Percentiles rank a stretch among this genome's conserved stretches.
Conservation (phyloP, 108 stramenopile species). For the Skeletonema tropicum region DNA sequence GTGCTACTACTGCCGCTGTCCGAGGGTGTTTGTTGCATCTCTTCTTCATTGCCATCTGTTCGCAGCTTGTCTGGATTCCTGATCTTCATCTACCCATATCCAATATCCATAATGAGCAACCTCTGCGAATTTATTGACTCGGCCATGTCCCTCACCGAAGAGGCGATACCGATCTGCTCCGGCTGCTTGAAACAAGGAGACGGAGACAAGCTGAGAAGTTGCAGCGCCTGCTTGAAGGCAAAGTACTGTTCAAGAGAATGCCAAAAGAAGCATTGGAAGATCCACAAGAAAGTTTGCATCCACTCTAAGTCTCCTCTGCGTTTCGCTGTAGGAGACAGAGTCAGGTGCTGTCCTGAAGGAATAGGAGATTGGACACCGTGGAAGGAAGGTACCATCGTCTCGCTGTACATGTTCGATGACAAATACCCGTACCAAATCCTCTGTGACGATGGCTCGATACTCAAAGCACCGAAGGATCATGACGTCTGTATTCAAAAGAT, state of each 20-base stretch:
- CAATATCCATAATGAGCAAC: too few relatives aligned
- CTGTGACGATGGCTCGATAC: background rate
- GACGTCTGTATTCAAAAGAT: background rate
- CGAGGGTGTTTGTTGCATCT: too few relatives aligned
- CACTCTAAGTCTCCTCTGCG: background rate
- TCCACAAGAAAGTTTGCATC: background rate
- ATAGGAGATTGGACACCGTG: background rate
- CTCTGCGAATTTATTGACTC: too few relatives aligned
- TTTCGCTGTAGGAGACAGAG: background rate
- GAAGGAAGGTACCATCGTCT: background rate
- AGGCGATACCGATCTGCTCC: background rate
- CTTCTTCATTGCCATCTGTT: too few relatives aligned
- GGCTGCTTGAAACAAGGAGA: background rate
- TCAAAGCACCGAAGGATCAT: background rate
- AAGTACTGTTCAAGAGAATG: constrained; percentile 1
- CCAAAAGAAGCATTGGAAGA: background rate
- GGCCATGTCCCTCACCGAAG: background rate
- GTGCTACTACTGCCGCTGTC: too few relatives aligned
- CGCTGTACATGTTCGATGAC: too few relatives aligned
- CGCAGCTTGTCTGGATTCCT: too few relatives aligned
- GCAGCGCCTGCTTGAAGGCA: background rate
- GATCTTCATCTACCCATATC: too few relatives aligned
- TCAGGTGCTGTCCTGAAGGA: background rate
- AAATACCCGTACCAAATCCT: too few relatives aligned
- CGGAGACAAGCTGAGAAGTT: background rate